These are phyloP conservation scores for Hirschioporus abietinus DNA, from an alignment of 768 basidiomycete genomes.

Conservation along the genomic window DNA sequence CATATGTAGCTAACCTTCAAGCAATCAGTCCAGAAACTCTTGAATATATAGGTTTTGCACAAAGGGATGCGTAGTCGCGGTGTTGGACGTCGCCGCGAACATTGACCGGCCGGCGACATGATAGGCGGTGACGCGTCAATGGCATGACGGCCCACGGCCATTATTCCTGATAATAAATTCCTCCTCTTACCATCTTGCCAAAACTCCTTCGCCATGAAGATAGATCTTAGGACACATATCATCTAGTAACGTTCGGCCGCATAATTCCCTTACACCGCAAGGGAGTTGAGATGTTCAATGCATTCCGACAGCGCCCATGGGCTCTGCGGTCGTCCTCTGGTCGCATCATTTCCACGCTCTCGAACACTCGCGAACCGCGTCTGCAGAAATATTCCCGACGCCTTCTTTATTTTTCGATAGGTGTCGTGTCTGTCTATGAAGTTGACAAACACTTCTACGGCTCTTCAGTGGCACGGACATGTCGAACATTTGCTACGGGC, in stretches of 20 bases:
- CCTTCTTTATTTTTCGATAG: slow-evolving; percentile 31
- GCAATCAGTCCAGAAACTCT: too few species aligned
- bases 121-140: too few species aligned
- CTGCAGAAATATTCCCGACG: slow-evolving; percentile 18
- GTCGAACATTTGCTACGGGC: slow-evolving; percentile 55
- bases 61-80: too few species aligned
- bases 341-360: background rate
- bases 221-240: background rate
- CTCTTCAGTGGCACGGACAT: slow-evolving; percentile 47
- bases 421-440: slow-evolving; percentile 36
- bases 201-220: too few species aligned
- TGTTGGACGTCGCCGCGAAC: too few species aligned
- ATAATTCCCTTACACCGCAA: background rate
- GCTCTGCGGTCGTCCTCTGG: background rate
- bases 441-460: slow-evolving; percentile 54
- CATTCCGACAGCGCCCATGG: background rate
- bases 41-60: too few species aligned
- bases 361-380: background rate
- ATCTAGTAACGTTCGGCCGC: background rate
- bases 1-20: too few species aligned
- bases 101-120: too few species aligned
- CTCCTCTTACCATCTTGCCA: too few species aligned
- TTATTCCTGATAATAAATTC: too few species aligned
- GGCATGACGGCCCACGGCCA: too few species aligned
- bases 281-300: background rate